These are phyloP conservation scores for Pisolithus marmoratus DNA, from an alignment of 768 basidiomycete species.

Conservation along the genomic window DNA sequence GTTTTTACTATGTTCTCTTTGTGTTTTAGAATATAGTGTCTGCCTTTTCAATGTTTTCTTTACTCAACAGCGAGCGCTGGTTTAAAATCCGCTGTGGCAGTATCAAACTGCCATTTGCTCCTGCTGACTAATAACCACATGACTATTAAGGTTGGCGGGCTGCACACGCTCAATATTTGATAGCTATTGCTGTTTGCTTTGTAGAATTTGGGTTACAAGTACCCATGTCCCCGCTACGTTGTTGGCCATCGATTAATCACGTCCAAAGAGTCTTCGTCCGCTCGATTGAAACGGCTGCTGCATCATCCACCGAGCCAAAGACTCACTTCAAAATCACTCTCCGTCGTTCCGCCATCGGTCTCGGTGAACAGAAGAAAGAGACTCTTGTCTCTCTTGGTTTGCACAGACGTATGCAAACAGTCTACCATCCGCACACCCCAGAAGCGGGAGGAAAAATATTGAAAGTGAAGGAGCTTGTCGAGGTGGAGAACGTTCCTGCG, in stretches of 20 bases:
- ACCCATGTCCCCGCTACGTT: conserved; percentile 10
- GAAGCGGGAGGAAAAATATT: conserved; percentile 84
- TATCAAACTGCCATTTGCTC: too few species aligned
- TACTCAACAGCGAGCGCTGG: too few species aligned
- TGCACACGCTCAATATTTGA: too few species aligned
- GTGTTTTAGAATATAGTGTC: too few species aligned
- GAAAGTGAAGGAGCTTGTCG: conserved; percentile 81
- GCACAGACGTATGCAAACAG: conserved; percentile 76
- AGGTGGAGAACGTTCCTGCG: conserved; percentile 78
- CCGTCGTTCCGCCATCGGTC: conserved; percentile 78
- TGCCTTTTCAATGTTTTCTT: too few species aligned
- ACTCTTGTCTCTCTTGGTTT: conserved; percentile 83
- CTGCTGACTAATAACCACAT: too few species aligned
- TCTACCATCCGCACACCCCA: conserved; percentile 69
- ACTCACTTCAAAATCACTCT: conserved; percentile 92
- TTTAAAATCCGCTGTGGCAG: too few species aligned
- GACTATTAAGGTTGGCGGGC: too few species aligned
- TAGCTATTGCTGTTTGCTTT: too few species aligned
- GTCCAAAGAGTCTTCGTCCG: conserved; percentile 8
- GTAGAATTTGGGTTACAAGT: too few species aligned
- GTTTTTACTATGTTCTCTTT: too few species aligned
- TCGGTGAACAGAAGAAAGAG: conserved; percentile 62
- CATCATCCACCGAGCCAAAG: conserved; percentile 20
- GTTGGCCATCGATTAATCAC: background rate
- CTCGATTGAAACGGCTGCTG: conserved; percentile 2